Conservation (phyloP, 176 grass and related monocot genomes). For the Typha latifolia region DNA sequence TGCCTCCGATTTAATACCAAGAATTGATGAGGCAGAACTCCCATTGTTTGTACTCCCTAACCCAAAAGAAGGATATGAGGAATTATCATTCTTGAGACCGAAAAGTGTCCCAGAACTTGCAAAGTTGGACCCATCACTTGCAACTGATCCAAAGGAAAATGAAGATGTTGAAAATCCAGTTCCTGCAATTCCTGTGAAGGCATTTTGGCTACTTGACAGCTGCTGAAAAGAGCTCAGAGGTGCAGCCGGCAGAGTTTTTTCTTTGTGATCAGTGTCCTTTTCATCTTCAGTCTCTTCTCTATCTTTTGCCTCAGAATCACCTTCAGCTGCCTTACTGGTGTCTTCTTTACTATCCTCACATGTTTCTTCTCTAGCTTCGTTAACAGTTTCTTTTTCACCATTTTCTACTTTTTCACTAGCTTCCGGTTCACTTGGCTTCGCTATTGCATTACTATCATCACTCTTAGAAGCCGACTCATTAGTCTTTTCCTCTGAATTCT, state of each 20-base stretch:
- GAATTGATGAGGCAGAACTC: slow-evolving; percentile 12
- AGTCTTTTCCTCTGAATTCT: slow-evolving; percentile 12
- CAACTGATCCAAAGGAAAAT: slow-evolving; percentile 59
- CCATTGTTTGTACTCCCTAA: slow-evolving; percentile 39
- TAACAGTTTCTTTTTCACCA: slow-evolving; percentile 18
- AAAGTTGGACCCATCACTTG: slow-evolving; percentile 35
- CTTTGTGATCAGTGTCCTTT: slow-evolving; percentile 47
- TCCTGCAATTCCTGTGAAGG: slow-evolving; percentile 77
- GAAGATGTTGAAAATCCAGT: slow-evolving; percentile 76
- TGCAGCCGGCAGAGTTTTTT: slow-evolving; percentile 11
- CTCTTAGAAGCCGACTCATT: slow-evolving; percentile 8
- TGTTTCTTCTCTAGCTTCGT: slow-evolving; percentile 24
- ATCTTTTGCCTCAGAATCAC: background rate
- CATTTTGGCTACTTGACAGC: slow-evolving; percentile 94
- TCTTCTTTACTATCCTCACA: slow-evolving; percentile 30
- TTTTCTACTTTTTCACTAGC: slow-evolving; percentile 32
- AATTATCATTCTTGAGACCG: slow-evolving; percentile 33
- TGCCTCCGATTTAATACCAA: slow-evolving; percentile 28
- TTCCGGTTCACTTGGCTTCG: slow-evolving; percentile 18
- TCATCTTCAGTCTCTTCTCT: slow-evolving; percentile 28
- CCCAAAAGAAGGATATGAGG: slow-evolving; percentile 43
- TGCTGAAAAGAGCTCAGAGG: slow-evolving; percentile 76
- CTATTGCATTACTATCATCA: background rate
- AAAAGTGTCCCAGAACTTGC: slow-evolving; percentile 31
- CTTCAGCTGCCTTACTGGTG: background rate